phyloP scores from a whole-genome alignment of 139 green algal species.

The Picochlorum sp. region DNA sequence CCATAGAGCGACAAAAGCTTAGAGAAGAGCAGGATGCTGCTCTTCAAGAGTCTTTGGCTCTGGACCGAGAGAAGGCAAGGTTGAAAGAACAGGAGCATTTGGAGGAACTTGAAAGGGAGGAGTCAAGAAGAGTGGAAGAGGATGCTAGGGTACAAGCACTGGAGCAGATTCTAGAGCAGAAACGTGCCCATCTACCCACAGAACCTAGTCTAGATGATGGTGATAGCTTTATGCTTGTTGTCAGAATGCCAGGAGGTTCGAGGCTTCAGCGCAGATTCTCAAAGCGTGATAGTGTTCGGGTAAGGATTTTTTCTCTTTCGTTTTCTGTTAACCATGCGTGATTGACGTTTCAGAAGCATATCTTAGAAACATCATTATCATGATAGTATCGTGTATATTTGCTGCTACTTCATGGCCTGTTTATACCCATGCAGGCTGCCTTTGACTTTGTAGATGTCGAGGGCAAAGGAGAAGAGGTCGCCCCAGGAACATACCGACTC shows the following conservation, averaged over 20 bases:
- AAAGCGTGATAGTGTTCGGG: conserved; percentile 6
- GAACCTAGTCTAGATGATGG: conserved; percentile 33
- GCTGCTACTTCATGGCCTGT: no score
- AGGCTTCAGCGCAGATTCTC: conserved; percentile 48
- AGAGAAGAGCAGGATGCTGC: conserved; percentile 21
- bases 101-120: not conserved
- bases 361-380: no score
- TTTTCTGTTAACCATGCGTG: no score
- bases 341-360: no score
- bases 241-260: conserved; percentile 51
- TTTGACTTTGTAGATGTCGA: conserved; percentile 71
- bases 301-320: no score
- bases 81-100: not conserved
- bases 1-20: conserved; percentile 8
- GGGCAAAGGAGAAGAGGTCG: conserved; percentile 7
- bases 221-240: conserved; percentile 31
- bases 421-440: no score
- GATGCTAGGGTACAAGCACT: not conserved
- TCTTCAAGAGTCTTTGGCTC: conserved; percentile 1
- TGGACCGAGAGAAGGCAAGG: conserved; percentile 9
- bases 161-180: conserved; percentile 2
- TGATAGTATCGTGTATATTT: no score
- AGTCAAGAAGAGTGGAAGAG: not conserved
- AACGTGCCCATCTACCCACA: conserved; percentile 18
- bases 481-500: conserved; percentile 49